Evolutionary conservation across 495 filamentous ascomycete species (phyloP).

Genomic region (Evernia prunastri): DNA sequence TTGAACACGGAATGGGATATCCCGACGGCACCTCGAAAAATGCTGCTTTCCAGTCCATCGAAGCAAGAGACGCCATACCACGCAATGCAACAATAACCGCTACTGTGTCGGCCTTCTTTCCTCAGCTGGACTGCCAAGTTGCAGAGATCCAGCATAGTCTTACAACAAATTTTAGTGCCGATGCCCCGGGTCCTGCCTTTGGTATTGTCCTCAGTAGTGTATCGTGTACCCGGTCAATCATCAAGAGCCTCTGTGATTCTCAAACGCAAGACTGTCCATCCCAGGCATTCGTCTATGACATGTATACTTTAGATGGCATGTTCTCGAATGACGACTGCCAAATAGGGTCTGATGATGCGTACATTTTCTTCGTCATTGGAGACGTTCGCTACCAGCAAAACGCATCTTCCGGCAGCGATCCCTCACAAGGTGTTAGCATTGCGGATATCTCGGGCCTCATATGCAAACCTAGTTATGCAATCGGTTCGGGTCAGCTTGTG

Average conservation of each 20-base stretch:
- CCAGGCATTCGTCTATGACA: background rate
- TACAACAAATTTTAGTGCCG: background rate
- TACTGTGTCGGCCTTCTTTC: background rate
- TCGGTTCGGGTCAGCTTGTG: background rate
- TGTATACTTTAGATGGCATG: background rate
- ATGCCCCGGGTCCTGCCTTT: background rate
- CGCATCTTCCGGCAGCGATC: background rate
- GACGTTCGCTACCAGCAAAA: background rate
- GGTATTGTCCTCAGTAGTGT: background rate
- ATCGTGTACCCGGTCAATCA: background rate
- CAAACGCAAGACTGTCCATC: constrained; percentile 1
- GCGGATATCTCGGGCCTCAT: background rate
- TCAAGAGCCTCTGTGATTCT: background rate
- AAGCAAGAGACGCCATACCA: background rate
- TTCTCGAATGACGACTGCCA: background rate
- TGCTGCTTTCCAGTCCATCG: background rate
- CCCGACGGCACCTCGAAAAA: background rate
- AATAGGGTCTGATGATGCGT: background rate
- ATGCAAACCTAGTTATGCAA: background rate
- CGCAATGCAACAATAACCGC: background rate
- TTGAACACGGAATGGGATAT: background rate
- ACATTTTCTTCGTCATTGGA: background rate
- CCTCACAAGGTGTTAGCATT: background rate
- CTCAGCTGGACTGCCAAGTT: background rate
- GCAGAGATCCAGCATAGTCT: background rate